Evolutionary conservation across 1,284 basidiomycete genomes (phyloP), one percentile per base, ranked within the genome.

Genomic region (Tremellales sp.): DNA sequence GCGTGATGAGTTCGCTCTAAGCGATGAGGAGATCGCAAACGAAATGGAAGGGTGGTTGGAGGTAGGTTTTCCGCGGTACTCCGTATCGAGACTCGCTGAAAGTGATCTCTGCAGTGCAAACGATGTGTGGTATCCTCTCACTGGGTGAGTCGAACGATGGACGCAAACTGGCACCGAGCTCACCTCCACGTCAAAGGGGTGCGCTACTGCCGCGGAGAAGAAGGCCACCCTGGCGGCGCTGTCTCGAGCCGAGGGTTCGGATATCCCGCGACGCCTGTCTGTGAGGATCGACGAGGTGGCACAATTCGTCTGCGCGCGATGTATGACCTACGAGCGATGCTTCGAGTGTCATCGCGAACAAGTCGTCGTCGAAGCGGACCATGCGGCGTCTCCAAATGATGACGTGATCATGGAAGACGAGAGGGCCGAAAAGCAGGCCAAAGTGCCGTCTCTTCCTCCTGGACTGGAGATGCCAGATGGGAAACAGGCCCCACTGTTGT

Each of bases 11-110:
- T 79, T 78, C n/a, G 48, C 53, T 36, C 50, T 70, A 5, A 78
- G 79, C 21, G 78, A 80, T 22, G 78, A 81, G 37, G 80, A 82
- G 44, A 73, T 74, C 38, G 70, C 81, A 5, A 70, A 65, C n/a
- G 66, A 65, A 5, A 72, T 86, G 34, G 85, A 86, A 19, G 89
- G 89, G 22, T 93, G 89, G 89, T 81, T 91, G 48, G 79, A 83
- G 47, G 65, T 68, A 36, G 29, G 10, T 31, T 31, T 31, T 31
- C 29, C 29, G 10, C 10, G 29, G 10, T n/a, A 31, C 29, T 10
- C n/a, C n/a, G 29, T 10, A 31, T 10, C 29, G 29, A n/a, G 29
- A 31, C n/a, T 31, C 29, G 10, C n/a, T 31, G n/a, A n/a, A 25
- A 40, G 43, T 42, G 24, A 46, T 32, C 22, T 41, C 2, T 10